Evolutionary conservation across 140 eudicot genomes (phyloP).

Genomic region (Eryngium alpinum): DNA sequence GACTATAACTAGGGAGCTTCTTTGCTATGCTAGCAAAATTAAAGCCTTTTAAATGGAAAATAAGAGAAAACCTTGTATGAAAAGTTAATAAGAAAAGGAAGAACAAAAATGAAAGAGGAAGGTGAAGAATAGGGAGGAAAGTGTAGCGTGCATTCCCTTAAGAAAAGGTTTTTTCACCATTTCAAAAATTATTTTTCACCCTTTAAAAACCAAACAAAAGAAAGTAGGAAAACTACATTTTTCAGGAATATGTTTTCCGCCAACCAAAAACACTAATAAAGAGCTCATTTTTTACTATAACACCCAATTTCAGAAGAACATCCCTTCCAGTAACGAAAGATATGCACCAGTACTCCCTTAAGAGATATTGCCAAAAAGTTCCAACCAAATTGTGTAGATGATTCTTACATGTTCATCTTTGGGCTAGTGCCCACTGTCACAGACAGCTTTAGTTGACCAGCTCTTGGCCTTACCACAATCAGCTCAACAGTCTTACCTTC

Average conservation of each 20-base stretch:
- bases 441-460: constrained; percentile 6
- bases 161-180: not conserved
- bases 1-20: not conserved
- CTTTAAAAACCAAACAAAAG: not conserved
- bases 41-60: not conserved
- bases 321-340: not conserved
- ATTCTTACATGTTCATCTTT: not conserved
- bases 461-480: constrained; percentile 1
- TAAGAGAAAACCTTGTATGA: not conserved
- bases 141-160: not conserved
- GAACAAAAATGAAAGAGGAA: not conserved
- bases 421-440: constrained; percentile 4
- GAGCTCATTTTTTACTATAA: not conserved
- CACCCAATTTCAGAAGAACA: not conserved
- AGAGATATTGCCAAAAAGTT: not conserved
- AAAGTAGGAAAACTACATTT: not conserved
- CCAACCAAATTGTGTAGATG: not conserved
- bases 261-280: not conserved
- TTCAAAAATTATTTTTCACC: not conserved
- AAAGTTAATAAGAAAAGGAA: not conserved
- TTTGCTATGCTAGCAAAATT: not conserved
- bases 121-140: not conserved
- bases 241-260: not conserved
- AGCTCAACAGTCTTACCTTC: constrained; percentile 3
- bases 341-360: not conserved